Base-by-base conservation (phyloP, 164 flowering plant species). In the Pachysandra terminalis region DNA sequence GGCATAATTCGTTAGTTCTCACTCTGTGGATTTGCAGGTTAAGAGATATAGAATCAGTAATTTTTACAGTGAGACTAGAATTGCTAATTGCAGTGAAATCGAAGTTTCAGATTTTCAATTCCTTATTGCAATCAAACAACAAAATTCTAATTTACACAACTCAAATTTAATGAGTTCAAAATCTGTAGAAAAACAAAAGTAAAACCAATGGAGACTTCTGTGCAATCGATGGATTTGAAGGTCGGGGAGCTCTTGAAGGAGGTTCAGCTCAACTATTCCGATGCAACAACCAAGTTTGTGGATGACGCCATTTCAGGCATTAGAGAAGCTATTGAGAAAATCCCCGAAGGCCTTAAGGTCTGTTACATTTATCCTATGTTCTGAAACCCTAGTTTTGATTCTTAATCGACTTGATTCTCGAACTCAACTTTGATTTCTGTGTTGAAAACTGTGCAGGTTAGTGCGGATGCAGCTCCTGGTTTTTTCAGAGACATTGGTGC, bases 401-500 rank as follows among this genome's bases (percentile, higher is more conserved):
- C 25, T 57, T 27, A 14, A 19, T n/a, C 15, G 19, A 9, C 5
- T 60, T 9, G 16, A 3, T 49, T 49, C 32, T 65, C 23, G 7
- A 48, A 37, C 9, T 9, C 16, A 0, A 0, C 1, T 59, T 25
- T 15, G 15, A 27, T 27, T 17, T 13, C 12, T 22, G 32, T 24
- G 57, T 53, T 8, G 13, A 25, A 25, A 40, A 19, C 64, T 27
- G 58, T 55, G 68, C 77, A 91, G 98, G 95, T 91, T 67, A 83
- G 81, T 0, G 86, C 81, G 1, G 89, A 85, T 62, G 68, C 79
- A 24, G 98, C 94, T 26, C 84, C 92, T 1, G 86, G 85, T 8
- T 92, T 95, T 76, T 76, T 90, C 26, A 81, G 87, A 58, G 97
- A 95, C 68, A 70, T 92, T 59, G 84, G 90, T 0, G 92, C 88